Conservation (phyloP, 352 stramenopile species). For the Globisporangium spinosum region DNA sequence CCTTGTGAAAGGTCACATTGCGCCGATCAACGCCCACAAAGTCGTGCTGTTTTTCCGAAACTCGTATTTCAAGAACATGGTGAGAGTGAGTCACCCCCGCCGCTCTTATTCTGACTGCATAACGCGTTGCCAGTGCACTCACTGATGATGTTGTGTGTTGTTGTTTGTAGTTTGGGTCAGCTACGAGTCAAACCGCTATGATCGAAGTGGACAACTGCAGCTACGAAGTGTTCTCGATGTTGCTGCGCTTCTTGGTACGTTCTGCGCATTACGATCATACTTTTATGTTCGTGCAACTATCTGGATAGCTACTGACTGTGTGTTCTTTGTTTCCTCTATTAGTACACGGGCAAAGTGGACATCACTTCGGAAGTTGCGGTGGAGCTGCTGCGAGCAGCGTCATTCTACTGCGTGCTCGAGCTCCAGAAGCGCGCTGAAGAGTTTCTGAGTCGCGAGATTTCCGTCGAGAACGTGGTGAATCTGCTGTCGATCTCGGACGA, state of each 20-base stretch:
- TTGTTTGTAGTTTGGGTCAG: slow-evolving; percentile 65
- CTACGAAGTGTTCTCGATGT: slow-evolving; percentile 83
- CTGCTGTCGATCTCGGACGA: slow-evolving; percentile 73
- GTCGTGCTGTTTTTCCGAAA: slow-evolving; percentile 89
- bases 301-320: slow-evolving; percentile 14
- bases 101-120: slow-evolving; percentile 2
- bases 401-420: slow-evolving; percentile 82
- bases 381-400: slow-evolving; percentile 72
- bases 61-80: slow-evolving; percentile 91
- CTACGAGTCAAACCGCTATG: slow-evolving; percentile 77
- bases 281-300: not conserved
- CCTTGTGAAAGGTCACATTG: slow-evolving; percentile 82
- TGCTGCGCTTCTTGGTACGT: slow-evolving; percentile 82
- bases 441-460: slow-evolving; percentile 79
- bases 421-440: slow-evolving; percentile 82
- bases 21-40: slow-evolving; percentile 85
- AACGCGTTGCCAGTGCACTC: slow-evolving; percentile 8
- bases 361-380: slow-evolving; percentile 81
- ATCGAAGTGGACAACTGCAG: slow-evolving; percentile 89
- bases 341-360: slow-evolving; percentile 87
- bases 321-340: slow-evolving; percentile 9
- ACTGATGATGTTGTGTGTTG: slow-evolving; percentile 14
- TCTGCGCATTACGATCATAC: not conserved
- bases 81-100: slow-evolving; percentile 63
- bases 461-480: slow-evolving; percentile 76